These are phyloP conservation scores for Scedosporium dehoogii DNA, from an alignment of 2,329 filamentous ascomycete species.

Conservation along the genomic window DNA sequence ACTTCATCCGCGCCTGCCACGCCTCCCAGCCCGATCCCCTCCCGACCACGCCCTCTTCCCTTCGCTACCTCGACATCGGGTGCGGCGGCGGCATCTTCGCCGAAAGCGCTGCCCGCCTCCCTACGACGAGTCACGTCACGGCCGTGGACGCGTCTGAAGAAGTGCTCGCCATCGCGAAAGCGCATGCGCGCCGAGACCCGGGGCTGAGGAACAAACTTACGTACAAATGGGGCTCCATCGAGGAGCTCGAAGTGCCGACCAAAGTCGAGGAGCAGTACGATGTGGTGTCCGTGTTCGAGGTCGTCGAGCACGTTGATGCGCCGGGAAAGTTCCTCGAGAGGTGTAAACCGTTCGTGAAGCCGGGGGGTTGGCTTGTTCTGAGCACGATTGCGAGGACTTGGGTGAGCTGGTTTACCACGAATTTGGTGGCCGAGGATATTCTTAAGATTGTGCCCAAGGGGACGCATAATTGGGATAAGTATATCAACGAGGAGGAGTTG, in stretches of 20 bases:
- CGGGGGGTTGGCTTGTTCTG: constrained; percentile 86
- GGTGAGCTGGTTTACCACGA: constrained; percentile 85
- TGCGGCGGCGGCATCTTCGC: constrained; percentile 97
- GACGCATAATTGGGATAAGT: constrained; percentile 95
- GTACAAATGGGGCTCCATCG: constrained; percentile 71
- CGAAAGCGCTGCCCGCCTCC: constrained; percentile 67
- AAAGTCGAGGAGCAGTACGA: constrained; percentile 49
- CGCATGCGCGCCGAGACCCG: constrained; percentile 68
- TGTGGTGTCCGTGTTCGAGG: constrained; percentile 82
- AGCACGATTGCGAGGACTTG: constrained; percentile 88
- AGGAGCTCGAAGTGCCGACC: constrained; percentile 45
- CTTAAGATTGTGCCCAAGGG: constrained; percentile 80
- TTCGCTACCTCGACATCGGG: constrained; percentile 80
- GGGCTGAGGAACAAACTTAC: constrained; percentile 50
- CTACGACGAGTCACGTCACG: constrained; percentile 52
- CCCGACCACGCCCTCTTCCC: constrained; percentile 19
- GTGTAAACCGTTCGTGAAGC: constrained; percentile 67
- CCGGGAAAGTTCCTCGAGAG: constrained; percentile 64
- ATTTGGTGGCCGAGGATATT: constrained; percentile 81
- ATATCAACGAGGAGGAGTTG: constrained; percentile 80
- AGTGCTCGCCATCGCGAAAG: constrained; percentile 64
- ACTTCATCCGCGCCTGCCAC: constrained; percentile 74
- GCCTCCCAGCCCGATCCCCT: constrained; percentile 34
- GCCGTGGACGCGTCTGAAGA: constrained; percentile 70
- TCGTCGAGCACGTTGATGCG: constrained; percentile 81